Conservation (phyloP, 192 early-diverging fungal genomes). For the Mortierella alpina region DNA sequence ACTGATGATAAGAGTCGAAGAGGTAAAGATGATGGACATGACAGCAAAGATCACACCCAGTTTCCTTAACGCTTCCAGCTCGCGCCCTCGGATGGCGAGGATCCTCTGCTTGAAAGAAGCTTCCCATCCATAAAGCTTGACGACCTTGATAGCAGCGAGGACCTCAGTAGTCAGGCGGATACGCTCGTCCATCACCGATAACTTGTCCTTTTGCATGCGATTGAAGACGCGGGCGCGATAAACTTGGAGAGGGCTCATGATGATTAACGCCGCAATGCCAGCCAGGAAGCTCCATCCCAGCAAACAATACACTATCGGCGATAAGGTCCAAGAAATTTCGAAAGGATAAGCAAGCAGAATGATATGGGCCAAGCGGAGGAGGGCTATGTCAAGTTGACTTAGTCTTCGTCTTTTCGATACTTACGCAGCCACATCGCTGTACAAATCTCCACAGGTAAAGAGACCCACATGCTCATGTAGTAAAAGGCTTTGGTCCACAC, state of each 20-base stretch:
- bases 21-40: constrained; percentile 46
- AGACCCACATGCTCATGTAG: constrained; percentile 25
- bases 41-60: constrained; percentile 22
- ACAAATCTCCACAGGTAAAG: constrained; percentile 38
- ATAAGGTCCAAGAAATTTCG: not conserved
- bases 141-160: constrained; percentile 21
- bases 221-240: constrained; percentile 26
- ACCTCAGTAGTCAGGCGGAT: constrained; percentile 32
- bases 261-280: constrained; percentile 11
- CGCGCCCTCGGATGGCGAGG: constrained; percentile 19
- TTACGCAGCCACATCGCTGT: constrained; percentile 38
- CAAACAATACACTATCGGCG: constrained; percentile 23
- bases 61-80: constrained; percentile 11
- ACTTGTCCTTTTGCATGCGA: constrained; percentile 15
- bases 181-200: constrained; percentile 33
- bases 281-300: constrained; percentile 43
- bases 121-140: constrained; percentile 45
- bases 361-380: not conserved
- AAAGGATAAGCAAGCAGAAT: not conserved
- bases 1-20: constrained; percentile 34
- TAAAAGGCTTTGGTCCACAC: constrained; percentile 21
- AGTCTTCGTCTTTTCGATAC: not conserved
- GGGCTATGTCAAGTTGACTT: not conserved
- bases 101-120: constrained; percentile 24
- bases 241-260: constrained; percentile 25